Percentiles rank a stretch among this genome's conserved stretches.
These are phyloP conservation scores for Ustanciosporium gigantosporum DNA, from an alignment of 1,284 basidiomycete genomes.

Conservation along the genomic window DNA sequence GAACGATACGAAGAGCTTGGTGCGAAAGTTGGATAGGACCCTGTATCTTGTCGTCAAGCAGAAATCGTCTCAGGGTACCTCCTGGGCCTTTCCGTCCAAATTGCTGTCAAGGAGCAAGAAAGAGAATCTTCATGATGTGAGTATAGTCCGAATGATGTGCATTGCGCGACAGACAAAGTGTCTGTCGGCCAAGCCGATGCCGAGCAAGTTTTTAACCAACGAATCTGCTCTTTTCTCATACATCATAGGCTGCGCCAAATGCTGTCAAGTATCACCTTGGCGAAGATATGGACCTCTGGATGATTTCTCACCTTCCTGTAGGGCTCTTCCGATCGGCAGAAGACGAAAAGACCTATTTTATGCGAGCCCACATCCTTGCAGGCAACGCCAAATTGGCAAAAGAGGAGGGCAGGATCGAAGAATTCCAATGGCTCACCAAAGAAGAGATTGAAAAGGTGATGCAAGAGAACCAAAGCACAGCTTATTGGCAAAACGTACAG, in stretches of 20 bases:
- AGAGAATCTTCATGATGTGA: constrained; percentile 32
- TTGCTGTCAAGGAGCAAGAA: constrained; percentile 14
- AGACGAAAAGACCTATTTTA: constrained; percentile 45
- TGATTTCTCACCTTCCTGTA: constrained; percentile 53
- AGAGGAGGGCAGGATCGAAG: constrained; percentile 64
- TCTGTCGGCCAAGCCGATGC: no score
- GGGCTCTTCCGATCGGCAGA: constrained; percentile 31
- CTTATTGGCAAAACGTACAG: constrained; percentile 77
- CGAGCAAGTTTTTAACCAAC: no score
- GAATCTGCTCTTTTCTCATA: no score
- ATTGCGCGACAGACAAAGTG: no score
- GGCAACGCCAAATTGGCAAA: constrained; percentile 37
- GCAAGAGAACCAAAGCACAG: constrained; percentile 65
- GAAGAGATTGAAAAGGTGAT: constrained; percentile 72
- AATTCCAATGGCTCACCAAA: constrained; percentile 88
- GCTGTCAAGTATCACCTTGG: constrained; percentile 44
- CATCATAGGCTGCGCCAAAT: constrained; percentile 27
- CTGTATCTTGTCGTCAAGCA: constrained; percentile 78
- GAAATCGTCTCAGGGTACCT: constrained; percentile 9
- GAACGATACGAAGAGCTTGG: constrained; percentile 72
- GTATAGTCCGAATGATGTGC: no score
- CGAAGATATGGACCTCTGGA: constrained; percentile 55
- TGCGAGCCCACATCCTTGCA: constrained; percentile 49
- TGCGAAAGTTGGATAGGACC: constrained; percentile 80
- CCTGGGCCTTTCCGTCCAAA: constrained; percentile 45